Conservation (phyloP, 805 yeast species). For the Ogataea polymorpha region DNA sequence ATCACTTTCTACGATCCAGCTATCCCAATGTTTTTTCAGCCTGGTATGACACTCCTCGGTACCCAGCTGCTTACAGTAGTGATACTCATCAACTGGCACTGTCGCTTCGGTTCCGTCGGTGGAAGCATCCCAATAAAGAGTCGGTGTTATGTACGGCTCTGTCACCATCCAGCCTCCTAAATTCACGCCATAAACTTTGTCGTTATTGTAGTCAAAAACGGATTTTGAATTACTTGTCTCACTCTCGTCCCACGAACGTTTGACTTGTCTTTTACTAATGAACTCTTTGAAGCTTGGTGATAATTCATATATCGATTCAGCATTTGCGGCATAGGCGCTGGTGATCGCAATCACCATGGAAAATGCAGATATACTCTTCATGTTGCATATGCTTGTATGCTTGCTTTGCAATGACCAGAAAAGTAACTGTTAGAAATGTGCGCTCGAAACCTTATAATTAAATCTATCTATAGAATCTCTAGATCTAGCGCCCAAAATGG, state of each 20-base stretch:
- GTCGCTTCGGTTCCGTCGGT: slow-evolving; percentile 31
- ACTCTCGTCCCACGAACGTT: slow-evolving; percentile 7
- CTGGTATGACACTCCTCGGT: slow-evolving; percentile 39
- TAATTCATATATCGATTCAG: slow-evolving; percentile 2
- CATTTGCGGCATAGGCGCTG: background rate
- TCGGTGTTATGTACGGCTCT: slow-evolving; percentile 70
- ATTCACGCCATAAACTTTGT: slow-evolving; percentile 43
- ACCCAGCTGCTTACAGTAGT: slow-evolving; percentile 49
- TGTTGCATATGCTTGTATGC: background rate
- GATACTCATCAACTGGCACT: slow-evolving; percentile 62
- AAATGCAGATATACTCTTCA: slow-evolving; percentile 1
- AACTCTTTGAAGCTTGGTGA: slow-evolving; percentile 12
- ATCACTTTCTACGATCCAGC: slow-evolving; percentile 59
- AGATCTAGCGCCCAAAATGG: background rate
- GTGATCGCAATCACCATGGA: background rate
- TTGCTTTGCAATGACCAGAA: background rate
- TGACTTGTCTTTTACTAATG: slow-evolving; percentile 5
- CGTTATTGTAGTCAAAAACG: slow-evolving; percentile 20
- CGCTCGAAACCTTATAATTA: background rate
- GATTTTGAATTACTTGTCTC: slow-evolving; percentile 2
- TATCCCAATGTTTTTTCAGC: slow-evolving; percentile 51
- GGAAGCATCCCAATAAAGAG: slow-evolving; percentile 43
- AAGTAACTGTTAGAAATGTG: background rate
- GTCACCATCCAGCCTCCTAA: slow-evolving; percentile 73
- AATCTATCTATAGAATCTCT: slow-evolving; percentile 8